These are phyloP conservation scores for Ophiostoma fasciatum DNA, from an alignment of 2,329 filamentous ascomycete genomes.

Conservation along the genomic window DNA sequence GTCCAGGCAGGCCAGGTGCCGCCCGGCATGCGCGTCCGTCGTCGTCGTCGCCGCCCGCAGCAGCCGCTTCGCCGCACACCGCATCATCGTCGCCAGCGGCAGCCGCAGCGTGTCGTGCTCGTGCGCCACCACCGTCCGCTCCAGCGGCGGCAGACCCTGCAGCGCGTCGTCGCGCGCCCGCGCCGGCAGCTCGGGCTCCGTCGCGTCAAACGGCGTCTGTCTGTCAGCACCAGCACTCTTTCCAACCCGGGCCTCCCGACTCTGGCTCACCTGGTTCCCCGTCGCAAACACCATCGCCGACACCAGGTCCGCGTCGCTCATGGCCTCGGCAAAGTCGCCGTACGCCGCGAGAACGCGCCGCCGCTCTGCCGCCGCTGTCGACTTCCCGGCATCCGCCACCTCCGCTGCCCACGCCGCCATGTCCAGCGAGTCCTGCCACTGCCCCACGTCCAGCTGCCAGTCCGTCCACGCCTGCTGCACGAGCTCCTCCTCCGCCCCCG, in stretches of 20 bases:
- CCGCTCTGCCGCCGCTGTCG: slow-evolving; percentile 11
- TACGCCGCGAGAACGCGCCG: slow-evolving; percentile 31
- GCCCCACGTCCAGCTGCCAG: slow-evolving; percentile 50
- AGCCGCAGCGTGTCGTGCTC: slow-evolving; percentile 18
- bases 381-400: slow-evolving; percentile 11
- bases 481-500: slow-evolving; percentile 42
- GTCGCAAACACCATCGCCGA: slow-evolving; percentile 32
- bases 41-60: slow-evolving; percentile 12
- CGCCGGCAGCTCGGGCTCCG: slow-evolving; percentile 38
- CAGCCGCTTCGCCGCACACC: slow-evolving; percentile 18
- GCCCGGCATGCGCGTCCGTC: background rate
- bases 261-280: slow-evolving; percentile 22
- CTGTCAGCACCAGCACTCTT: no score
- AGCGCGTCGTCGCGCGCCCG: slow-evolving; percentile 36
- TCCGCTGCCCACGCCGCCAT: slow-evolving; percentile 24
- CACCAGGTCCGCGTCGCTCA: slow-evolving; percentile 53
- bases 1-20: slow-evolving; percentile 14
- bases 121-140: slow-evolving; percentile 23
- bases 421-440: slow-evolving; percentile 34
- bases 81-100: slow-evolving; percentile 20
- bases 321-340: slow-evolving; percentile 37
- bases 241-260: no score
- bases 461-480: slow-evolving; percentile 50
- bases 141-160: slow-evolving; percentile 31
- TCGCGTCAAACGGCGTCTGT: slow-evolving; percentile 44